Evolutionary conservation across 345 rosid species (phyloP).

Genomic region (Aquilaria malaccensis): DNA sequence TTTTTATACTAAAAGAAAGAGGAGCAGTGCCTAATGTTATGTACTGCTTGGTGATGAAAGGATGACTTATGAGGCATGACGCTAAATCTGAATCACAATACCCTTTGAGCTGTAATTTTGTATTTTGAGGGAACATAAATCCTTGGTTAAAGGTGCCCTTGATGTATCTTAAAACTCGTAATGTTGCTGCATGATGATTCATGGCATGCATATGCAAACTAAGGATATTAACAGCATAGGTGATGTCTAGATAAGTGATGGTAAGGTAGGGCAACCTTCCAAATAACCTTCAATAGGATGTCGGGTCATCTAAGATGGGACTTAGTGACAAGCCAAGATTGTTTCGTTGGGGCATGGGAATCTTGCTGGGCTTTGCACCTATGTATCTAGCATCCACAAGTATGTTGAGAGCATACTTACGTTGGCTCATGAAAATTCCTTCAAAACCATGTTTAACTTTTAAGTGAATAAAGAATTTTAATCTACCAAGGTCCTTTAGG

Average conservation of each 20-base stretch:
- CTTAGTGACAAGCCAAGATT: neutral
- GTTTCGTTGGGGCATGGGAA: neutral
- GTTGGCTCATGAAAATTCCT: neutral
- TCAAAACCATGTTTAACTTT: neutral
- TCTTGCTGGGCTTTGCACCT: neutral
- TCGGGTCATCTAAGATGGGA: neutral
- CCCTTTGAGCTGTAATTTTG: too few species aligned
- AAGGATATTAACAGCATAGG: neutral
- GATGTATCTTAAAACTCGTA: too few species aligned
- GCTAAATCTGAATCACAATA: too few species aligned
- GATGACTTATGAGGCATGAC: too few species aligned
- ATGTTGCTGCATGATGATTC: too few species aligned
- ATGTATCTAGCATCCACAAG: neutral
- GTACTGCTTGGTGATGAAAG: too few species aligned
- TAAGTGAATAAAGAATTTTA: neutral
- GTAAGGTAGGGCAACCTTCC: neutral
- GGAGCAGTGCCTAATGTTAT: too few species aligned
- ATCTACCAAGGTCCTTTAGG: neutral
- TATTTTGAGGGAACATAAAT: too few species aligned
- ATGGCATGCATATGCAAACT: neutral
- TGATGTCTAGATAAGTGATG: neutral
- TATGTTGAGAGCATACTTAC: neutral
- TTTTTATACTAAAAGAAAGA: too few species aligned
- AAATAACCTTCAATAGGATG: neutral
- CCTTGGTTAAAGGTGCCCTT: too few species aligned